Evolutionary conservation across 768 basidiomycete species (phyloP).

Genomic region (Boletus rufocinnamomeus): DNA sequence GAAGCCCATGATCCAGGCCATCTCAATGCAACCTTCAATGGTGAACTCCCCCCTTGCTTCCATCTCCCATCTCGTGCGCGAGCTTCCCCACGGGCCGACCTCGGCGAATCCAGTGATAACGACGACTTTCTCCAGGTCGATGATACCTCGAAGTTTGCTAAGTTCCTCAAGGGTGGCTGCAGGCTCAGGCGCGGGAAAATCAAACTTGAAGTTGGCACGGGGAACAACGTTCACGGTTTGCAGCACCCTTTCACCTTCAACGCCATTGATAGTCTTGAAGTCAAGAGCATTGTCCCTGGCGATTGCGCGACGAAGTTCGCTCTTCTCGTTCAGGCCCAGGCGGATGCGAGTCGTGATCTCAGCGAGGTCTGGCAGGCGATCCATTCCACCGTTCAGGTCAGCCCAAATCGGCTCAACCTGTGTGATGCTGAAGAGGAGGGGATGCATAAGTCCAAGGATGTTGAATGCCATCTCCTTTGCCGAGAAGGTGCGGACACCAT

Average conservation of each 20-base stretch:
- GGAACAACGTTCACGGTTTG: constrained; percentile 93
- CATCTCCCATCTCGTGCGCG: constrained; percentile 99
- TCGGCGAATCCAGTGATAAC: constrained; percentile 98
- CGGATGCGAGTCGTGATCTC: constrained; percentile 91
- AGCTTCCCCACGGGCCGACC: constrained; percentile 97
- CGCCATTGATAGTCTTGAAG: constrained; percentile 87
- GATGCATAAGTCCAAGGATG: constrained; percentile 98
- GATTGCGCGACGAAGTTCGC: constrained; percentile 90
- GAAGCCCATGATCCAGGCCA: constrained; percentile 99
- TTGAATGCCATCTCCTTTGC: constrained; percentile 99
- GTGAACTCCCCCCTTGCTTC: constrained; percentile 97
- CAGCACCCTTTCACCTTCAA: constrained; percentile 88
- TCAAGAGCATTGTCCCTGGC: constrained; percentile 95
- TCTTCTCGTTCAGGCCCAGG: constrained; percentile 75
- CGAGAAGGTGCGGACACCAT: constrained; percentile 97
- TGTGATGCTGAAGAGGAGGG: constrained; percentile 97
- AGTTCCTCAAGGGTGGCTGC: constrained; percentile 72
- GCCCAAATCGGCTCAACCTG: constrained; percentile 99
- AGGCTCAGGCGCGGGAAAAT: constrained; percentile 85
- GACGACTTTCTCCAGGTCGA: constrained; percentile 94
- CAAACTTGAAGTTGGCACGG: constrained; percentile 96
- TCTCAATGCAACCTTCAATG: constrained; percentile 97
- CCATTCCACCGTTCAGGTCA: constrained; percentile 98
- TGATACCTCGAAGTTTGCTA: constrained; percentile 76
- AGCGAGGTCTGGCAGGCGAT: constrained; percentile 91